Evolutionary conservation across 768 basidiomycete genomes (phyloP), one percentile per base, ranked within the genome.

Genomic region (Lactifluus rugatus): DNA sequence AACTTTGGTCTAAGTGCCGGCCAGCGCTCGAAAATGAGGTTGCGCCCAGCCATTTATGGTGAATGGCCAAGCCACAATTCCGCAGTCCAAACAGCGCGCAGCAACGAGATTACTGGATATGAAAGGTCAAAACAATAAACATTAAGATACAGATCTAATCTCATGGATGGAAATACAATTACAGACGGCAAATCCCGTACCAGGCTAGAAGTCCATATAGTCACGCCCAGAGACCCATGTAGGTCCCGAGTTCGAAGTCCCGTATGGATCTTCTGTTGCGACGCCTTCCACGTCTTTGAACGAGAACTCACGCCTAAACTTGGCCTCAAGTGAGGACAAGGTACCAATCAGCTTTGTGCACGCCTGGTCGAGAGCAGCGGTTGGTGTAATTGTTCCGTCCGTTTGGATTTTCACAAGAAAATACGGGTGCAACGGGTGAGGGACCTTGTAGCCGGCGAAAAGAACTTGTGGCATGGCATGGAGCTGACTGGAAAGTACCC

Each of bases 381-480:
- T 81, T 1, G 95, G 93, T 17, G 93, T 89, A 47, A 84, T 72
- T 1, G 82, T 77, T 23, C 93, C 91, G 71, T 97, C 93, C 2
- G 94, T 97, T 73, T 97, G 96, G 55, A 98, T 82, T 71, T 96
- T 97, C 71, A 99, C 82, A 57, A 90, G 77, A 73, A 98, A 95
- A 70, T 93, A 81, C 8, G 94, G 93, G 62, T 96, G 91, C 21
- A 95, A 82, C 1, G 96, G 95, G 67, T 97, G 96, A 0, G 95
- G 95, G 39, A 93, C 92, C 75, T 94, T 93, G 83, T 98, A 98
- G 1, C 96, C 96, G 1, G 94, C 94, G 69, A 98, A 98, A 60
- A 93, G 84, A 64, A 97, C 84, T 63, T 84, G 78, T 6, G 90
- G 87, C 81, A 89, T 87, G 8, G 84, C 73, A 34, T 97, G 84